These are phyloP conservation scores for Pelargonium nanum DNA, from an alignment of 345 rosid genomes.

Conservation along the genomic window DNA sequence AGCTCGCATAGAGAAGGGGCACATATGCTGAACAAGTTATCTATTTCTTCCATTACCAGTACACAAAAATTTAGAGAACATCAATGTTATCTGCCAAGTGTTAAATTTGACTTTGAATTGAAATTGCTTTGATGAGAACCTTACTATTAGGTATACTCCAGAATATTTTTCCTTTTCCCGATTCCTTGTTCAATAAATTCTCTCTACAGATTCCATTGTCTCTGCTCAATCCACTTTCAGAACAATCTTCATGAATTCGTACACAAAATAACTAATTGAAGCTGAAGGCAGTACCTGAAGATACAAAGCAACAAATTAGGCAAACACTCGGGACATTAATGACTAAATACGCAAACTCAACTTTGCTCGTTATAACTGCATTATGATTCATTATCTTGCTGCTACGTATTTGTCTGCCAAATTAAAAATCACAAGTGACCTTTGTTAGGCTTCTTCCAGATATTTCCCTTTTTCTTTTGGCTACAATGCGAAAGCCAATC, in stretches of 20 bases:
- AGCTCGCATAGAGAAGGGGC: too few relatives aligned
- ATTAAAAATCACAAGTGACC: too few relatives aligned
- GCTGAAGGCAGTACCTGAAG: slow-evolving; percentile 86
- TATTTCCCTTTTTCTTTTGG: too few relatives aligned
- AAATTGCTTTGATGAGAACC: not conserved
- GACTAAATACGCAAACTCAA: not conserved
- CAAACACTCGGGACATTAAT: not conserved
- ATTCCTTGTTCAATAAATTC: not conserved
- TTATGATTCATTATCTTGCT: too few relatives aligned
- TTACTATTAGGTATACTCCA: not conserved
- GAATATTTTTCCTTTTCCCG: not conserved
- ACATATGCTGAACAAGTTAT: not conserved
- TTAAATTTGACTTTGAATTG: not conserved
- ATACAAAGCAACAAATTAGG: not conserved
- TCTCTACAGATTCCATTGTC: not conserved
- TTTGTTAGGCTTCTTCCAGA: too few relatives aligned
- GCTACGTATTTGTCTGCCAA: too few relatives aligned
- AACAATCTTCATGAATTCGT: slow-evolving; percentile 79
- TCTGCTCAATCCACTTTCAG: slow-evolving; percentile 50
- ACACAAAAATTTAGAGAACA: not conserved
- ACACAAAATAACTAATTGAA: slow-evolving; percentile 68
- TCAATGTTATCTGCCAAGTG: not conserved
- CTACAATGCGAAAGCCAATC: too few relatives aligned
- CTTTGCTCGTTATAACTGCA: not conserved
- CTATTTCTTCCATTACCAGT: not conserved